Evolutionary conservation across 176 grass and related monocot species (phyloP), one percentile per base, ranked within the genome.

Genomic region (Paspalum notatum): DNA sequence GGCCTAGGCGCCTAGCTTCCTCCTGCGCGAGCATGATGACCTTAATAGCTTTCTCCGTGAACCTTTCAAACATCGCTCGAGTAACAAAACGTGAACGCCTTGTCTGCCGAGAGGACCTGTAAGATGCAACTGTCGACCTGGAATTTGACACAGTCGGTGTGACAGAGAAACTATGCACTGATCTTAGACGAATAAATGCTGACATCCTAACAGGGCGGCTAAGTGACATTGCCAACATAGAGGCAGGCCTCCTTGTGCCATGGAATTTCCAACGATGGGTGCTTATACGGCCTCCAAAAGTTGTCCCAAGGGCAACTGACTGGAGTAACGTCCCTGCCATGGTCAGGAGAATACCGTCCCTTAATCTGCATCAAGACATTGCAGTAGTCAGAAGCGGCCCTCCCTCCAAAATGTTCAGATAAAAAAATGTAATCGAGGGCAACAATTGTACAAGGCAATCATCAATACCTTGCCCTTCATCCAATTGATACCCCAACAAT

Each of bases 1-100:
- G 95, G 2, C 95, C 95, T 7, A 98, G 74, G 27, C 90, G 88
- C 50, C 95, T 94, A 5, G 95, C 95, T 75, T 98, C 95, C 67
- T 98, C 95, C n/a, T n/a, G n/a, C n/a, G n/a, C n/a, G n/a, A n/a
- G n/a, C n/a, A n/a, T n/a, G n/a, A n/a, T n/a, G n/a, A n/a, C n/a
- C n/a, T n/a, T n/a, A n/a, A n/a, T n/a, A n/a, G n/a, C n/a, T n/a
- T n/a, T n/a, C n/a, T n/a, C n/a, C n/a, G n/a, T n/a, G n/a, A n/a
- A n/a, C n/a, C n/a, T n/a, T n/a, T n/a, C n/a, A n/a, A n/a, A n/a
- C n/a, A n/a, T n/a, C n/a, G n/a, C n/a, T n/a, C n/a, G n/a, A n/a
- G n/a, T n/a, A n/a, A n/a, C n/a, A n/a, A 87, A 90, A 53, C 80
- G 63, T 66, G 49, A 66, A 64, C 53, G 60, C 56, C 49, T 86